These are phyloP conservation scores for Blastobotrys serpentis DNA, from an alignment of 1,139 yeast genomes.

Conservation along the genomic window DNA sequence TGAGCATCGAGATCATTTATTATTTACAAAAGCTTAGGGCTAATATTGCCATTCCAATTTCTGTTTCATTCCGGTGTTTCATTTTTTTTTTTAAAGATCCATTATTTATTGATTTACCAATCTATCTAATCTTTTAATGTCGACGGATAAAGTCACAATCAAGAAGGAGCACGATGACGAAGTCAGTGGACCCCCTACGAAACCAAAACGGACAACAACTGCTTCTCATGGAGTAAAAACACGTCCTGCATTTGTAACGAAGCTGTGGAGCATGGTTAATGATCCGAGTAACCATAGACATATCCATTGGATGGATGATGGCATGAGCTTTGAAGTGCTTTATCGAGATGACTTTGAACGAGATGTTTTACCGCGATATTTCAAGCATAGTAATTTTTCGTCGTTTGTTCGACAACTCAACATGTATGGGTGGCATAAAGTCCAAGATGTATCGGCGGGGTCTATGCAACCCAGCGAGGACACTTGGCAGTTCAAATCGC, in stretches of 20 bases:
- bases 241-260: conserved; percentile 86
- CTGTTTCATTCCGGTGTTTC: no score
- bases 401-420: conserved; percentile 90
- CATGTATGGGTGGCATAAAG: conserved; percentile 97
- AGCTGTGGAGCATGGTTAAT: conserved; percentile 93
- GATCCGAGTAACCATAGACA: conserved; percentile 66
- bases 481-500: conserved; percentile 76
- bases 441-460: conserved; percentile 71
- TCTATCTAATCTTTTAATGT: no score
- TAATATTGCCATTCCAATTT: no score
- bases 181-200: background rate
- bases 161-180: no score
- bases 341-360: conserved; percentile 87
- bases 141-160: no score
- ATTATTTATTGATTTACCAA: no score
- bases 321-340: conserved; percentile 77
- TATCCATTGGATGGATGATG: conserved; percentile 84
- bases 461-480: conserved; percentile 59
- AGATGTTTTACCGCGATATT: conserved; percentile 76
- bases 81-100: no score
- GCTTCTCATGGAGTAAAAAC: conserved; percentile 38
- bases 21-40: no score
- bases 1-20: no score
- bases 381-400: conserved; percentile 90
- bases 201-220: no score